Conservation (phyloP, 371 early-diverging fungal species). For the Syncephalastrum sp. region DNA sequence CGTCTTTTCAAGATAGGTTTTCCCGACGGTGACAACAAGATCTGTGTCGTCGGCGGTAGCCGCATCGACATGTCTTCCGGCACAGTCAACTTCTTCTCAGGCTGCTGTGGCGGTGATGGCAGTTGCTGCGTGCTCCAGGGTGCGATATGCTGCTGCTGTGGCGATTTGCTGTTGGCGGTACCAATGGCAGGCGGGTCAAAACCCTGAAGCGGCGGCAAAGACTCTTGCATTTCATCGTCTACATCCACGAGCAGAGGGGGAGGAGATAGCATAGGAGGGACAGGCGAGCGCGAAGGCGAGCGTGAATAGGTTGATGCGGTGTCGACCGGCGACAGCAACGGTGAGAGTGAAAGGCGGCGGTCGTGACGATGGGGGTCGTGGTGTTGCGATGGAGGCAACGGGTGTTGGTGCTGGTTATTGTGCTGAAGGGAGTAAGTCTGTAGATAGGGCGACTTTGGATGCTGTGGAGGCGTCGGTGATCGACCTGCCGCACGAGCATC, state of each 20-base stretch:
- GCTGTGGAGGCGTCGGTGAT: constrained; percentile 13
- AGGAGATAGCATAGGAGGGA: constrained; percentile 8
- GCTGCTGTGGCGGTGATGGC: constrained; percentile 15
- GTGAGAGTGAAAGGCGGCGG: constrained; percentile 7
- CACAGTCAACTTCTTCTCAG: no score
- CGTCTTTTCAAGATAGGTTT: constrained; percentile 44
- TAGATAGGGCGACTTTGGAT: constrained; percentile 4
- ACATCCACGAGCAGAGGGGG: constrained; percentile 3
- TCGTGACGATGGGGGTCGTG: constrained; percentile 26
- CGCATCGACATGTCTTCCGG: no score
- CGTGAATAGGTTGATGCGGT: constrained; percentile 3
- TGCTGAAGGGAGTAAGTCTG: no score
- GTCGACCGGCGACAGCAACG: constrained; percentile 5
- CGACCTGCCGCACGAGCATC: constrained; percentile 5
- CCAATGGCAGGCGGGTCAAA: constrained; percentile 9
- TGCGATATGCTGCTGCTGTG: constrained; percentile 1
- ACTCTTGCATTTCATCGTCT: constrained; percentile 1
- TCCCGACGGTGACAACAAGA: constrained; percentile 29
- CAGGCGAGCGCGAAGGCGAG: constrained; percentile 11
- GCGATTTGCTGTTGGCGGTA: background rate
- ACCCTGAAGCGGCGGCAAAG: constrained; percentile 13
- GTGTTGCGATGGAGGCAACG: constrained; percentile 10
- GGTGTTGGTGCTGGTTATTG: no score
- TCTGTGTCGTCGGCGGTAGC: constrained; percentile 25
- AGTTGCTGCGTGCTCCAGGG: constrained; percentile 12